Base-by-base conservation (phyloP, 129 eudicot genomes). In the Pulicaria dysenterica region DNA sequence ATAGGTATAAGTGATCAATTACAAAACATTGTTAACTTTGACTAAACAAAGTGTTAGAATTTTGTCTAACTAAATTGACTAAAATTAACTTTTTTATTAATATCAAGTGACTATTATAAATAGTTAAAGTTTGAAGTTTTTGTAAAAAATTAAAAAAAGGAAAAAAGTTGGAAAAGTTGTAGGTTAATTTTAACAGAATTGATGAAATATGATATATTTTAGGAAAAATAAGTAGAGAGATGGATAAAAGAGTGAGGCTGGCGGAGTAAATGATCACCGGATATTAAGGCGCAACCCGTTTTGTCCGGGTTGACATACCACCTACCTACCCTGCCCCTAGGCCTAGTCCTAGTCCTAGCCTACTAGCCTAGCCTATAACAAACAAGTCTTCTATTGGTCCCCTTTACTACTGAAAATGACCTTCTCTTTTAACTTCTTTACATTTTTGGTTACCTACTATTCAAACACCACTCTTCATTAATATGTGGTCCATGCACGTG, bases 281-380 rank as follows among this genome's bases (percentile, higher is more conserved):
- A 74, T 77, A 78, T 59, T 76, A 78, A 63, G 95, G 84, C 70
- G 84, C 65, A 84, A 84, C 90, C 92, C 96, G 88, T 84, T 84
- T 86, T 84, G 80, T 82, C 85, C 88, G 86, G 91, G 88, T 84
- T 82, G 74, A 65, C 46, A 71, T 69, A 67, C 62, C 67, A 8
- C 51, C 74, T 47, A 37, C 31, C 31, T 24, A 24, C 31, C n/a
- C n/a, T n/a, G 31, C 1, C 31, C 31, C 31, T 24, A 24, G 31
- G 1, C 31, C 31, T 24, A 24, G 31, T 2, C 31, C 31, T 24
- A 73, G 16, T 50, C 58, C 59, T 40, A 3, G 15, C 38, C 64
- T 46, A 57, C 38, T 24, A 12, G 16, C 58, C 48, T 56, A 70
- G 51, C 64, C 74, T 77, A 80, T n/a, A n/a, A n/a, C n/a, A n/a